phyloP scores from a whole-genome alignment of 2,329 filamentous ascomycete genomes.

The Coniochaeta sp. region DNA sequence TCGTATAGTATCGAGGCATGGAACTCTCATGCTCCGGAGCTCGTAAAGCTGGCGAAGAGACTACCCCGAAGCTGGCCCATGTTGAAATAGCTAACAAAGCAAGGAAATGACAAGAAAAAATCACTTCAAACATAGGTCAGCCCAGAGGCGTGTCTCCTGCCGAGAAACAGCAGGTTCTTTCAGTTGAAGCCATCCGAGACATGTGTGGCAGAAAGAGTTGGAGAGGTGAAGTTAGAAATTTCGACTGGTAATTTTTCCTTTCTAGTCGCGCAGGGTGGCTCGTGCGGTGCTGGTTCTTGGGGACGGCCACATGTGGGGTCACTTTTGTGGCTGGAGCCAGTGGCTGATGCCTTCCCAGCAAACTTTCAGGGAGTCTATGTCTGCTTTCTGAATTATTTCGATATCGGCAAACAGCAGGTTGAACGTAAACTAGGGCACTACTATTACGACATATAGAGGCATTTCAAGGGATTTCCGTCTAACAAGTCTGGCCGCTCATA shows the following conservation, averaged over 20 bases:
- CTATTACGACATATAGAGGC: neutral
- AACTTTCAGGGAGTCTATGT: neutral
- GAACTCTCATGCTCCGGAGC: neutral
- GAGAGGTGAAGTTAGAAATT: constrained; percentile 4
- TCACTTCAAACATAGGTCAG: neutral
- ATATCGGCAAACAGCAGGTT: neutral
- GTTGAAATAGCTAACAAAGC: neutral
- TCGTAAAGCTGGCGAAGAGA: neutral
- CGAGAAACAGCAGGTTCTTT: neutral
- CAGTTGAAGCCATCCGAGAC: neutral
- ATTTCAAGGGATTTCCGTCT: neutral
- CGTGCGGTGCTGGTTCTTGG: neutral
- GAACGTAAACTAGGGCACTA: neutral
- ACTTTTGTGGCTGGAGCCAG: neutral
- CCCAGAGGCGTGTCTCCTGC: neutral
- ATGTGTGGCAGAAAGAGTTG: neutral
- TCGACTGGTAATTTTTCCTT: neutral
- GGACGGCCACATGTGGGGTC: neutral
- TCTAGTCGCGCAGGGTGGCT: constrained; percentile 1
- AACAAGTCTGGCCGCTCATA: neutral
- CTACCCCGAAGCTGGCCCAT: neutral
- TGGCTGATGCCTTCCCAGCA: neutral
- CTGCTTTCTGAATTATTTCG: neutral
- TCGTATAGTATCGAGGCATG: neutral
- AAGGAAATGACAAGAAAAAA: neutral